Conservation (phyloP, 1,139 yeast genomes). For the Hansenula anomala region DNA sequence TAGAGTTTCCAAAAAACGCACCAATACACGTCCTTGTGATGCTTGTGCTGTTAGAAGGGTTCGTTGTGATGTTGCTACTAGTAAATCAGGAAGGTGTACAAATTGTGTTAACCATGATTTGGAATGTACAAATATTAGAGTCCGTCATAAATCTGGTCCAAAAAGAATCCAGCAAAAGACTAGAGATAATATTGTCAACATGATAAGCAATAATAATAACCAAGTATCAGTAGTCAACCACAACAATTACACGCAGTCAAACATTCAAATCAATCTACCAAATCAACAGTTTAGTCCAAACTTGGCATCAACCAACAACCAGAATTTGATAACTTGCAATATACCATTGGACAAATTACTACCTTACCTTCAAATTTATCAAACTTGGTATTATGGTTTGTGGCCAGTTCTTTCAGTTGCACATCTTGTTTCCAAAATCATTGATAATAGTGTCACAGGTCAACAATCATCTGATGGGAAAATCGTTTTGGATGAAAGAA, state of each 20-base stretch:
- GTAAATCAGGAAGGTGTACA: conserved; percentile 12
- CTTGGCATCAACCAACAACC: too few relatives aligned
- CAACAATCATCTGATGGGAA: neutral
- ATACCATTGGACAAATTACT: conserved; percentile 12
- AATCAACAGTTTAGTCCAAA: too few relatives aligned
- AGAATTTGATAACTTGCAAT: neutral
- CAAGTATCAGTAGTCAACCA: neutral
- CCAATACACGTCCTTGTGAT: conserved; percentile 19
- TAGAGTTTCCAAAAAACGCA: conserved; percentile 2
- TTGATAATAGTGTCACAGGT: neutral
- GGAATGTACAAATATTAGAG: conserved; percentile 18
- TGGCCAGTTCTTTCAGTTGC: conserved; percentile 21
- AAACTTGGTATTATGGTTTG: conserved; percentile 21
- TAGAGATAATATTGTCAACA: conserved; percentile 12
- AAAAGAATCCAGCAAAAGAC: conserved; percentile 19
- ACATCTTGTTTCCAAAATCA: conserved; percentile 10
- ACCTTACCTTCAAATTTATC: conserved; percentile 19
- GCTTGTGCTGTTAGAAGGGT: conserved; percentile 22
- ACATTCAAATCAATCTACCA: neutral
- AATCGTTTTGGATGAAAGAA: conserved; percentile 2
- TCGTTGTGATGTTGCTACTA: conserved; percentile 15
- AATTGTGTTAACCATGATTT: conserved; percentile 18
- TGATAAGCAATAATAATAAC: conserved; percentile 3
- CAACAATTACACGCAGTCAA: neutral
- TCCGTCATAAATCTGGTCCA: conserved; percentile 21